A percentile compares a stretch with the other conserved stretches of the same genome.
These are phyloP conservation scores for Bassia scoparia DNA, from an alignment of 148 eudicot species.

Conservation along the genomic window DNA sequence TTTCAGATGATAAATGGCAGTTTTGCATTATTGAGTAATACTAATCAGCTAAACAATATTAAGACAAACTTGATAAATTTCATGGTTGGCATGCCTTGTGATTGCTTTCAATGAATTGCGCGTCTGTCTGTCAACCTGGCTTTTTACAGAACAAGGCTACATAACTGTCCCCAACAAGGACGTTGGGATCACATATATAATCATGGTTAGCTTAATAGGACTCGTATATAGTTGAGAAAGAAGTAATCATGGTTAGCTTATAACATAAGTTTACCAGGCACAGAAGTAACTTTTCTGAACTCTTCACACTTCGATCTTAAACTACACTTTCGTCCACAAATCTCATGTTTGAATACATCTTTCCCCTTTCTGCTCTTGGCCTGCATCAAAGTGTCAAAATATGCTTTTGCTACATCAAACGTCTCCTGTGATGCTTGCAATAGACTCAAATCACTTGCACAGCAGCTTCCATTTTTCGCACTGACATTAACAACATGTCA, in stretches of 20 bases:
- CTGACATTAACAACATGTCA: conserved; percentile 33
- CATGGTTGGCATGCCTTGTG: conserved; percentile 41
- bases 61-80: conserved; percentile 45
- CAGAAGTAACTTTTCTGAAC: conserved; percentile 37
- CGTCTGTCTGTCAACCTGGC: conserved; percentile 32
- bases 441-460: conserved; percentile 69
- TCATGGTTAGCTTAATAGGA: not conserved
- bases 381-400: conserved; percentile 53
- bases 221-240: not conserved
- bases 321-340: conserved; percentile 32
- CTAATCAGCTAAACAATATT: not conserved
- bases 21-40: not conserved
- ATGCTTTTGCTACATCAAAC: conserved; percentile 46
- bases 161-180: conserved; percentile 30
- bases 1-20: not conserved
- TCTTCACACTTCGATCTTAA: conserved; percentile 40
- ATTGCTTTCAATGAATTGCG: conserved; percentile 41
- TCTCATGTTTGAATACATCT: conserved; percentile 30
- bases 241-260: not conserved
- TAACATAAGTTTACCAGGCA: conserved; percentile 34
- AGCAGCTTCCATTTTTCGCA: conserved; percentile 71
- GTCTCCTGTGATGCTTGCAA: conserved; percentile 55
- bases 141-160: conserved; percentile 47
- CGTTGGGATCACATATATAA: conserved; percentile 1
- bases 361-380: conserved; percentile 42